Evolutionary conservation across 192 early-diverging fungal genomes (phyloP).

Genomic region (Entomortierella beljakovae): DNA sequence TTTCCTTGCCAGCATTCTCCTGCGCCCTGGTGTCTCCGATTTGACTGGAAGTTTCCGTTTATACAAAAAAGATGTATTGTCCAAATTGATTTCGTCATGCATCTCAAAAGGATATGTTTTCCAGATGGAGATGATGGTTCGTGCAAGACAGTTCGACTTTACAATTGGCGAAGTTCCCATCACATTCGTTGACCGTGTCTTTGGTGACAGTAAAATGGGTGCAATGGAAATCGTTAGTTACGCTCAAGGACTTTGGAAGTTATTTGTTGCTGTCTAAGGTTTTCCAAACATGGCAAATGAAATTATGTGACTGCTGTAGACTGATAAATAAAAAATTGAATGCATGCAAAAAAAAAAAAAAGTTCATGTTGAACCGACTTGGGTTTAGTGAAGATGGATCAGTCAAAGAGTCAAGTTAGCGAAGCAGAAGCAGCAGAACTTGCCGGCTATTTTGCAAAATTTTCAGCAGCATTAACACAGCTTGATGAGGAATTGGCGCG

Average conservation of each 20-base stretch:
- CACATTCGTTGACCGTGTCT: conserved; percentile 99
- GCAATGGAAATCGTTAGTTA: conserved; percentile 95
- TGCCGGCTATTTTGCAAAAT: conserved; percentile 51
- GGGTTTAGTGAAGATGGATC: conserved; percentile 19
- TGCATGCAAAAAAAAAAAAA: conserved; percentile 14
- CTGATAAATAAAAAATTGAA: neutral
- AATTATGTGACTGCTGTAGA: no score
- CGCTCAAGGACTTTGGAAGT: conserved; percentile 87
- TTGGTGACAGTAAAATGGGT: conserved; percentile 96
- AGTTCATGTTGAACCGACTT: neutral
- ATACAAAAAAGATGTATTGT: conserved; percentile 93
- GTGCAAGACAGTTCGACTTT: conserved; percentile 91
- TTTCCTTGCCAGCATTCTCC: conserved; percentile 87
- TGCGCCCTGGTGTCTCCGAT: conserved; percentile 93
- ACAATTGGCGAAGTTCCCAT: conserved; percentile 94
- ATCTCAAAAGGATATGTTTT: conserved; percentile 98
- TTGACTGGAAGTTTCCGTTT: conserved; percentile 96
- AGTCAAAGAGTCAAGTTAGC: conserved; percentile 16
- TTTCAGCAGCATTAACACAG: conserved; percentile 46
- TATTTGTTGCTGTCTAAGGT: conserved; percentile 68
- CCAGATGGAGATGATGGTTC: conserved; percentile 99
- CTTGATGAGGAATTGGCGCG: conserved; percentile 54
- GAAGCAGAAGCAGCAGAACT: conserved; percentile 44
- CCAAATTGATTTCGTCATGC: conserved; percentile 86
- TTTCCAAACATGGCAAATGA: neutral